Evolutionary conservation across 257 asterid species (phyloP), one percentile per base, ranked within the genome.

Genomic region (Gentiana macrophylla): DNA sequence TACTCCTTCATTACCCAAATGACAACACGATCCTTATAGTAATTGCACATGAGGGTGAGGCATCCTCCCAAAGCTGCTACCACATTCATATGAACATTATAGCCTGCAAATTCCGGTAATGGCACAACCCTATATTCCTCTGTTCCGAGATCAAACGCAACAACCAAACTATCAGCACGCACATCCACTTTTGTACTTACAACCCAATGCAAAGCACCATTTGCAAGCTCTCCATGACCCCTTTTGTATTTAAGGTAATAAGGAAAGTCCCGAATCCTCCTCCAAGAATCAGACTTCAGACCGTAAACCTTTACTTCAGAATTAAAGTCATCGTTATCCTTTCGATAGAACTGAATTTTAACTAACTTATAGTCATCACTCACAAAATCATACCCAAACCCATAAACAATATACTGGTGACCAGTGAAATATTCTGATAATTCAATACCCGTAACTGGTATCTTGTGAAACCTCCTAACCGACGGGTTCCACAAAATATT

Each of bases 401-500:
- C 69, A 32, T 6, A 38, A 4, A 51, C 32, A n/a, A 45, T 61
- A 38, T 38, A 3, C 6, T 15, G 24, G 15, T 56, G 32, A 8
- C 65, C 41, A 2, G 0, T 9, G 2, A 35, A 33, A 1, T 50
- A 43, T 4, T 6, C 10, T 8, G 52, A 53, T 32, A 37, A 11
- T 13, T 55, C 63, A 15, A 34, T 51, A 32, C 11, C 5, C 44
- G 50, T 15, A 6, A 48, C 10, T 0, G 74, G 65, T 6, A 68
- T 3, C 2, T 62, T 24, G 44, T 36, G 49, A 35, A 12, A 62
- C 35, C 63, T 62, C 35, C 69, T 11, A 6, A 62, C 62, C 6
- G 49, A 52, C 1, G 74, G 74, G 50, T 68, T 68, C 69, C 68
- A 68, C 0, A 68, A 2, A 53, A 32, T 62, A 46, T 68, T 64